These are phyloP conservation scores for Aureobasidium sp. DNA, from an alignment of 2,329 filamentous ascomycete species.

Conservation along the genomic window DNA sequence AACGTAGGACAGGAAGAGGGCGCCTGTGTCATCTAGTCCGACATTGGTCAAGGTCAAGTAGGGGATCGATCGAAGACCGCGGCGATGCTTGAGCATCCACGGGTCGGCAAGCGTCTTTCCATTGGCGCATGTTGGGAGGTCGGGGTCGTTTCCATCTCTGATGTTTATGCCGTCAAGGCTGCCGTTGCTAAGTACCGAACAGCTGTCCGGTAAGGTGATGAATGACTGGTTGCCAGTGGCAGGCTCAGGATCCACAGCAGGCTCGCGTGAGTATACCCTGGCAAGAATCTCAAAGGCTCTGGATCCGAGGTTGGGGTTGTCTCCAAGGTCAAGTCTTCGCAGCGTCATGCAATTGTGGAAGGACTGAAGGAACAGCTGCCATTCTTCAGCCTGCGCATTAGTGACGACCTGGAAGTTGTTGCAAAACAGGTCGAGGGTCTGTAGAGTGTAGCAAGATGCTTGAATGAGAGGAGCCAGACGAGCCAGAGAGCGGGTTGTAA, in stretches of 20 bases:
- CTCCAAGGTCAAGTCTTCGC: constrained; percentile 39
- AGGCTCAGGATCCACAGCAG: constrained; percentile 26
- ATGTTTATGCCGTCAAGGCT: background rate
- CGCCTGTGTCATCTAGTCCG: constrained; percentile 32
- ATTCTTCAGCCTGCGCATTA: constrained; percentile 32
- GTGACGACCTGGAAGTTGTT: constrained; percentile 38
- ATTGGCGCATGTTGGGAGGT: constrained; percentile 16
- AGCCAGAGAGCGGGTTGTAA: constrained; percentile 37
- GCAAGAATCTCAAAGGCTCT: constrained; percentile 40
- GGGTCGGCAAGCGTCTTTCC: constrained; percentile 17
- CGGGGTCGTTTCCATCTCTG: background rate
- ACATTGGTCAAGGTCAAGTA: constrained; percentile 33
- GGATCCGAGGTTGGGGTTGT: constrained; percentile 36
- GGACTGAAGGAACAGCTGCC: constrained; percentile 38
- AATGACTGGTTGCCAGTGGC: constrained; percentile 21
- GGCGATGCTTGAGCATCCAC: constrained; percentile 21
- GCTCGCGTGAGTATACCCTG: constrained; percentile 34
- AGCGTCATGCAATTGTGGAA: constrained; percentile 38
- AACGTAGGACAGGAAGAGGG: constrained; percentile 35
- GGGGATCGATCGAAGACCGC: constrained; percentile 34
- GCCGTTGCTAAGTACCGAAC: constrained; percentile 10
- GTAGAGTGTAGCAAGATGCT: constrained; percentile 37
- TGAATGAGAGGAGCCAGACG: constrained; percentile 36
- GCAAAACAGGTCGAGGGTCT: constrained; percentile 40
- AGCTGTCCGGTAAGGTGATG: constrained; percentile 23